Evolutionary conservation across 1,139 yeast species (phyloP).

Genomic region (Geotrichum australiense): DNA sequence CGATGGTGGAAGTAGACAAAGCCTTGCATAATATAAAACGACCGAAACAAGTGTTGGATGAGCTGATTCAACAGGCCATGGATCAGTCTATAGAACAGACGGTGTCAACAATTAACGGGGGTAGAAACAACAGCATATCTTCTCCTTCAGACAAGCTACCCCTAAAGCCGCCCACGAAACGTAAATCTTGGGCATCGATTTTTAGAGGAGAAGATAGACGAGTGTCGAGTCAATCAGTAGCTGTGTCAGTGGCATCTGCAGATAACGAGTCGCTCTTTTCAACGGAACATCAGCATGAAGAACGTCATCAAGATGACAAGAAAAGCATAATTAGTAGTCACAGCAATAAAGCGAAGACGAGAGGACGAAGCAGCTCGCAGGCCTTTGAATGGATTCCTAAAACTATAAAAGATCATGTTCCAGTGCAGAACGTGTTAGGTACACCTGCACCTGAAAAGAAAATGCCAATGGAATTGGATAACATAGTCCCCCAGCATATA

Average conservation of each 20-base stretch:
- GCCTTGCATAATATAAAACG: slow-evolving; percentile 30
- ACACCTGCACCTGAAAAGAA: slow-evolving; percentile 19
- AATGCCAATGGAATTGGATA: slow-evolving; percentile 45
- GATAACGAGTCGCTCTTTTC: slow-evolving; percentile 13
- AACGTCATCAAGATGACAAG: slow-evolving; percentile 11
- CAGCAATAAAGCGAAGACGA: slow-evolving; percentile 1
- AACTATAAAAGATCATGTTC: slow-evolving; percentile 26
- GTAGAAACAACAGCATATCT: slow-evolving; percentile 2
- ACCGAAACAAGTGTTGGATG: slow-evolving; percentile 27
- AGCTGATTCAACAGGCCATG: slow-evolving; percentile 33
- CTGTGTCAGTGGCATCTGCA: slow-evolving; percentile 10
- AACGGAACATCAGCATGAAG: slow-evolving; percentile 4
- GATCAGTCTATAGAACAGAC: slow-evolving; percentile 3
- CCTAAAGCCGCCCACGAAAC: slow-evolving; percentile 3
- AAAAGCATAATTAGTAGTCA: slow-evolving; percentile 11
- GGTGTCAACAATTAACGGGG: slow-evolving; percentile 4
- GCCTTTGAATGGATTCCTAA: slow-evolving; percentile 26
- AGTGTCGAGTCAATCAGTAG: background rate
- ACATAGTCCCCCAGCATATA: slow-evolving; percentile 33
- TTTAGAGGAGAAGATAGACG: slow-evolving; percentile 4
- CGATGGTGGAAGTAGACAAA: slow-evolving; percentile 42
- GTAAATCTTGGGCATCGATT: slow-evolving; percentile 7
- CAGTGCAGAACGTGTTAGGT: slow-evolving; percentile 23
- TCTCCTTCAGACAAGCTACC: too few relatives aligned
- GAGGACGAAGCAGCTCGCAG: slow-evolving; percentile 16